Evolutionary conservation across 139 green algal genomes (phyloP), one percentile per base, ranked within the genome.

Genomic region (Chlamydomonas sp.): DNA sequence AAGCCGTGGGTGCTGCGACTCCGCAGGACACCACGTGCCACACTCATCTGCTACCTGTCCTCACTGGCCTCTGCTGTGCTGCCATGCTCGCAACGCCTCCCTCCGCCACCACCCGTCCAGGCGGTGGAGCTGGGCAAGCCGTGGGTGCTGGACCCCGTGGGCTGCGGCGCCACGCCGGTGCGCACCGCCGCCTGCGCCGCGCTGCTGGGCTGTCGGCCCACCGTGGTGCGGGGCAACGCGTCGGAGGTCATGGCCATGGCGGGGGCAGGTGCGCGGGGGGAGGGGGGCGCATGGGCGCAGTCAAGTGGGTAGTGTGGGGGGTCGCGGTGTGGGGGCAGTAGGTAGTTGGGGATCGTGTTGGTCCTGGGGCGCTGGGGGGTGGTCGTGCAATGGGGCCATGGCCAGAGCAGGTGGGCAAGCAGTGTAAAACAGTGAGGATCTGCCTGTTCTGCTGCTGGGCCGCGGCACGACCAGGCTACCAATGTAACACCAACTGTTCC

Each of bases 131-230:
- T 92, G 17, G 88, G 90, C 69, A 97, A 96, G 81, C 95, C 95
- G 0, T 98, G 95, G 95, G 95, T 98, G 74, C 90, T 98, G 20
- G 96, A 98, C 89, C 96, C 95, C 12, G 96, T 98, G 4, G 96
- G 91, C 2, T 95, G 93, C 73, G 95, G 95, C 8, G 94, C 96
- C 77, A 98, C 96, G 7, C 80, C 91, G 14, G 94, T 93, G 83
- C 93, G 95, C 73, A 95, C 93, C 6, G 31, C 87, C 80, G 84
- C 92, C 10, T 95, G 93, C 77, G 31, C 94, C 16, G 87, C 91
- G 4, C 82, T 98, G 81, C 82, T 97, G 58, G 67, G 80, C 61
- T 90, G 93, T 12, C 62, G 85, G 61, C 96, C 96, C 2, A 94
- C 94, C 0, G 90, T 98, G 10, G 91, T 98, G 59, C 91, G 96